Conservation (phyloP, 441 rosid species). For the Jatropha podagrica region DNA sequence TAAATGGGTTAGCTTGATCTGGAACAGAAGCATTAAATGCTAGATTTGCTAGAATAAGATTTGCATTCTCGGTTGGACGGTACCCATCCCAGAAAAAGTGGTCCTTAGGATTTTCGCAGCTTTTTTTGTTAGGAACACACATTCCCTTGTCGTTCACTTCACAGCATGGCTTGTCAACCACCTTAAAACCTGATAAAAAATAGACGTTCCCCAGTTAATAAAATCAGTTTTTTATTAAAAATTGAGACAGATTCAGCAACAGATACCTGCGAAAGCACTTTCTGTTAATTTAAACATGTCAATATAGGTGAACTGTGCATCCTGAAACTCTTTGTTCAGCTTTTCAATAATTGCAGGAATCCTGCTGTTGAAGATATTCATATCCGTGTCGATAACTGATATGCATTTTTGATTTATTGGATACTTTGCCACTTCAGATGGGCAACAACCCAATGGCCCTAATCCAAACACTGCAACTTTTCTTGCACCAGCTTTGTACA, state of each 20-base stretch:
- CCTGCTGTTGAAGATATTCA: not conserved
- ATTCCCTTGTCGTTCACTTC: slow-evolving; percentile 8
- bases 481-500: slow-evolving; percentile 16
- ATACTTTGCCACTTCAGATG: not conserved
- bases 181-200: slow-evolving; percentile 10
- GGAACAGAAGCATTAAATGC: slow-evolving; percentile 16
- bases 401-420: not conserved
- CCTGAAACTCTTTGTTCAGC: not conserved
- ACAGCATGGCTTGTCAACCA: not conserved
- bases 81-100: slow-evolving; percentile 19
- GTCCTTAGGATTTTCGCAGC: not conserved
- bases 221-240: too few relatives aligned
- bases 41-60: not conserved
- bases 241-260: too few relatives aligned
- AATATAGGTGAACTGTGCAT: slow-evolving; percentile 11
- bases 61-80: slow-evolving; percentile 17
- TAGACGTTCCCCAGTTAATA: too few relatives aligned
- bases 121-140: not conserved
- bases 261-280: not conserved
- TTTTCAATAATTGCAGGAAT: not conserved
- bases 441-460: slow-evolving; percentile 17
- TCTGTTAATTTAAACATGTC: slow-evolving; percentile 2
- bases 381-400: not conserved
- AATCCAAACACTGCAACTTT: slow-evolving; percentile 9
- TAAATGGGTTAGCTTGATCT: slow-evolving; percentile 7